Conservation (phyloP, 1,139 yeast species). For the Protomyces macrosporus region DNA sequence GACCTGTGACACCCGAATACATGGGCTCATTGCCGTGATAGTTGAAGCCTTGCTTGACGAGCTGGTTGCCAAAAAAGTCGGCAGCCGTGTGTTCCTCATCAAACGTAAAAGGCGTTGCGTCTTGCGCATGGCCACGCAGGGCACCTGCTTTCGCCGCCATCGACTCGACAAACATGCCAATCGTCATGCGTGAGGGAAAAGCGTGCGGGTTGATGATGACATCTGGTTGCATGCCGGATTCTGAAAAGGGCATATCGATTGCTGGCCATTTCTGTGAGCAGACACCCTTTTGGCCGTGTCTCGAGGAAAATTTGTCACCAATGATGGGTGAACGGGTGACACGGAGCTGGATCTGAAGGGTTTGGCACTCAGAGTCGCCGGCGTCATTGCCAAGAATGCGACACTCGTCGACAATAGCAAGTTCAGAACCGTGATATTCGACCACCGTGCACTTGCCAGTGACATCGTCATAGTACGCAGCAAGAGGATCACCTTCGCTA, state of each 20-base stretch:
- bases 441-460: slow-evolving; percentile 85
- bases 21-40: slow-evolving; percentile 98
- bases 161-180: slow-evolving; percentile 98
- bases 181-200: slow-evolving; percentile 99
- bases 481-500: slow-evolving; percentile 93
- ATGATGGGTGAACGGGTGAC: slow-evolving; percentile 87
- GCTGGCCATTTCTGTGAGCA: slow-evolving; percentile 98
- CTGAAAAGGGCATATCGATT: slow-evolving; percentile 93
- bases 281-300: slow-evolving; percentile 99
- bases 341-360: slow-evolving; percentile 81
- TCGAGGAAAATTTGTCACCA: slow-evolving; percentile 96
- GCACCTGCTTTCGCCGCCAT: slow-evolving; percentile 98
- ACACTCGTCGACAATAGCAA: slow-evolving; percentile 93
- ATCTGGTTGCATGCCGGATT: slow-evolving; percentile 94
- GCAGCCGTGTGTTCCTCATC: slow-evolving; percentile 93
- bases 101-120: slow-evolving; percentile 74
- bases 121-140: slow-evolving; percentile 94
- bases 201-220: slow-evolving; percentile 97
- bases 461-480: slow-evolving; percentile 88
- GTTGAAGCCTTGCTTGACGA: slow-evolving; percentile 81
- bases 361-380: slow-evolving; percentile 69
- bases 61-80: slow-evolving; percentile 92
- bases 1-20: slow-evolving; percentile 99
- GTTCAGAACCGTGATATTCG: slow-evolving; percentile 89
- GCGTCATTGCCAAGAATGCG: slow-evolving; percentile 81